These are phyloP conservation scores for Entomortierella beljakovae DNA, from an alignment of 192 early-diverging fungal genomes.

Conservation along the genomic window DNA sequence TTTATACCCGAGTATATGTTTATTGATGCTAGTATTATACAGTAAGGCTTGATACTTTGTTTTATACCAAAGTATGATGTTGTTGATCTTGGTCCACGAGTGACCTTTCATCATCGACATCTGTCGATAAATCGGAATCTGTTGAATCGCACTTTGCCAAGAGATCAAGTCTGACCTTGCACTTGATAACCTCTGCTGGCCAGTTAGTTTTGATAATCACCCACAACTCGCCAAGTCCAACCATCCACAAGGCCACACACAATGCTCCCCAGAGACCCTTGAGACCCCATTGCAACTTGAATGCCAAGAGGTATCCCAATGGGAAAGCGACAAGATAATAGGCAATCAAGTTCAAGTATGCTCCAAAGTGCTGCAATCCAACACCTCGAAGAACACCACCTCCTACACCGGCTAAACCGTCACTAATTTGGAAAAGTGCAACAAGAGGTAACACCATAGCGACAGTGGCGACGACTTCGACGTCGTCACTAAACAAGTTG, in stretches of 20 bases:
- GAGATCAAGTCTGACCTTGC: slow-evolving; percentile 35
- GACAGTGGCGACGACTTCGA: slow-evolving; percentile 74
- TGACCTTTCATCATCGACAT: slow-evolving; percentile 11
- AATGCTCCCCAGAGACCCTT: slow-evolving; percentile 73
- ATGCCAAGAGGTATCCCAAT: slow-evolving; percentile 67
- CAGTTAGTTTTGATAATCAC: slow-evolving; percentile 55
- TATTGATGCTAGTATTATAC: no score
- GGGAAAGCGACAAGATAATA: slow-evolving; percentile 82
- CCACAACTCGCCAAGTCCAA: slow-evolving; percentile 46
- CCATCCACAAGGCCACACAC: slow-evolving; percentile 60
- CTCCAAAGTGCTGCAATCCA: slow-evolving; percentile 78
- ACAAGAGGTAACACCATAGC: slow-evolving; percentile 82
- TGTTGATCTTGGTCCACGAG: not conserved
- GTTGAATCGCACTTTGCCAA: slow-evolving; percentile 11
- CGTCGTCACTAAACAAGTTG: slow-evolving; percentile 75
- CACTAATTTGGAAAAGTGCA: slow-evolving; percentile 81
- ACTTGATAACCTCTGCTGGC: slow-evolving; percentile 43
- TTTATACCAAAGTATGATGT: not conserved
- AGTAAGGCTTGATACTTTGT: not conserved
- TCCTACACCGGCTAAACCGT: slow-evolving; percentile 69
- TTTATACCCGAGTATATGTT: no score
- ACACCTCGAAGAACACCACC: slow-evolving; percentile 81
- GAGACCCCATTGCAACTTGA: slow-evolving; percentile 65
- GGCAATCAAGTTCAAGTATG: slow-evolving; percentile 64
- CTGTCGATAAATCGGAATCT: not conserved